Evolutionary conservation across 1,284 basidiomycete species (phyloP), one percentile per base, ranked within the genome.

Genomic region (Boletus mariae): DNA sequence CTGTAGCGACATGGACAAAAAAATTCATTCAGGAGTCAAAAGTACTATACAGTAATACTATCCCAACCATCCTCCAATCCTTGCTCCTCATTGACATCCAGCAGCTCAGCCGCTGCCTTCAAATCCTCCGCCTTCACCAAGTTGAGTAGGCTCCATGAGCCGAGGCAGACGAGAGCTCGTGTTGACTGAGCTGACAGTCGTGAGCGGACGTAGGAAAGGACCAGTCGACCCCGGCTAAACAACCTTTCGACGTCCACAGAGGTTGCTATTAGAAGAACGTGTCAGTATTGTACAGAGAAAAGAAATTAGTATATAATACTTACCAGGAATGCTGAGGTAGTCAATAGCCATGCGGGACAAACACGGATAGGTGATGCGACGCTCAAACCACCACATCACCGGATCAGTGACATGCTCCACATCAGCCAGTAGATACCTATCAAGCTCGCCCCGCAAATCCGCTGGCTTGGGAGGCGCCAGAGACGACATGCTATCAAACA

Each of bases 191-290:
- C 43, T 12, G 55, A 56, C 0, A 71, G 47, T 0, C 54, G 49
- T 20, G 58, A 65, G 15, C 57, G 51, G 2, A 59, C 45, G 28
- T 67, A 61, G 2, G 52, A 53, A 20, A 20, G 20, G 13, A 68
- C 45, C 0, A 61, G 57, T 0, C 51, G 52, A 4, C 66, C 65
- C 31, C 49, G 46, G 11, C 29, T 32, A 12, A 45, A 45, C 4
- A 45, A 29, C 4, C 44, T n/a, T 49, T 69, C 57, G 8, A 70
- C 59, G 45, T 63, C 55, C 11, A 68, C 53, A 5, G 67, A 67
- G n/a, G 60, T 64, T n/a, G 62, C 65, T 69, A 35, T 12, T 7
- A 10, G 11, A 13, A 35, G 20, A 20, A 20, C 20, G 20, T 20
- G 20, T 20, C 11, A 15, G 15, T 15, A 15, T 35, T 13, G 10